phyloP scores from a whole-genome alignment of 2,329 filamentous ascomycete species.

The Epichloe brachyelytri region DNA sequence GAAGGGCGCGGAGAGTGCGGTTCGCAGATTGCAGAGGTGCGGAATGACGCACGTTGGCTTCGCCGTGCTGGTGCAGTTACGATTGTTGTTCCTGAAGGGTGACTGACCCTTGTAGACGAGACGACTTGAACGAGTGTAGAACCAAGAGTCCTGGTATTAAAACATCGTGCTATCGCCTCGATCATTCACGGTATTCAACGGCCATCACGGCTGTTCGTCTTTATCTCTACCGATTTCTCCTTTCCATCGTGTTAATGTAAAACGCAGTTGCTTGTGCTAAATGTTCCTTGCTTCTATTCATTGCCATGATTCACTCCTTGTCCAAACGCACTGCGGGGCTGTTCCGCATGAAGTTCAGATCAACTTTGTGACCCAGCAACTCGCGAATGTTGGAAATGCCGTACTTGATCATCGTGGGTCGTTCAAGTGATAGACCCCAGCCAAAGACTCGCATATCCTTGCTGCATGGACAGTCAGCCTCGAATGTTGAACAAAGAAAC shows the following conservation, averaged over 20 bases:
- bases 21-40: background rate
- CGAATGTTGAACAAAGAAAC: background rate
- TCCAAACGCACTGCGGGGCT: slow-evolving; percentile 86
- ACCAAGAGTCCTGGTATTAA: background rate
- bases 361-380: slow-evolving; percentile 87
- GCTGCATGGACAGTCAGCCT: background rate
- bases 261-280: background rate
- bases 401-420: slow-evolving; percentile 97
- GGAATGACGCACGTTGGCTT: slow-evolving; percentile 1
- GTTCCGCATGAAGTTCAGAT: slow-evolving; percentile 80
- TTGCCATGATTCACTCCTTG: slow-evolving; percentile 45
- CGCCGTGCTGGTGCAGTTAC: background rate
- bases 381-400: slow-evolving; percentile 83
- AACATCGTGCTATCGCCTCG: background rate
- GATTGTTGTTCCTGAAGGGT: background rate
- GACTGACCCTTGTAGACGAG: background rate
- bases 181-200: background rate
- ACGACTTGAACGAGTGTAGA: background rate
- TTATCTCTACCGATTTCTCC: background rate
- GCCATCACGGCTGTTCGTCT: too few species aligned
- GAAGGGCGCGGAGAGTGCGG: too few species aligned
- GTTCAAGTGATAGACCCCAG: slow-evolving; percentile 81
- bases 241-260: background rate
- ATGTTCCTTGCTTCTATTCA: background rate
- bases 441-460: slow-evolving; percentile 89